Conservation (phyloP, 805 yeast genomes). For the Kazachstania taianensis region DNA sequence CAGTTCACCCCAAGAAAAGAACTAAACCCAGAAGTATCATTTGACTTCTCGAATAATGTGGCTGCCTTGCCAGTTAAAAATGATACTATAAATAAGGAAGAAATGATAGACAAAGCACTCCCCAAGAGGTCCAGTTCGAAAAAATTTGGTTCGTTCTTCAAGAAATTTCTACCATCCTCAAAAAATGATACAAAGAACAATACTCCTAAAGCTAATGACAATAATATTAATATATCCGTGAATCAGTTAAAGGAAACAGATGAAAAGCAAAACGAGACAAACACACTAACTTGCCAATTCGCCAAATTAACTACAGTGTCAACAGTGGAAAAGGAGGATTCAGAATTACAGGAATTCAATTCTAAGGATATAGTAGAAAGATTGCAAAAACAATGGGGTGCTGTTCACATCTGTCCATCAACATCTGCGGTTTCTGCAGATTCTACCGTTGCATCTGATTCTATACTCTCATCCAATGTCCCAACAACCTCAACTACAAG, state of each 20-base stretch:
- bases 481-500: not conserved
- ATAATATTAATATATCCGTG: no score
- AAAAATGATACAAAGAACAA: not conserved
- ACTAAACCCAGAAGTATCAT: no score
- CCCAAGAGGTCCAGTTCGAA: slow-evolving; percentile 2
- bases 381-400: slow-evolving; percentile 18
- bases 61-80: not conserved
- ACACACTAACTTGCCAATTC: not conserved
- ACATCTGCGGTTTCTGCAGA: not conserved
- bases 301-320: not conserved
- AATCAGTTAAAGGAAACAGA: no score
- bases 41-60: not conserved
- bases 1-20: slow-evolving; percentile 25
- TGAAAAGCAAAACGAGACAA: not conserved
- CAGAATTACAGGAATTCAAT: not conserved
- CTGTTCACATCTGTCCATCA: slow-evolving; percentile 9
- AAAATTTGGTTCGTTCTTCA: slow-evolving; percentile 4
- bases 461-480: slow-evolving; percentile 1
- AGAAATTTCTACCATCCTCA: slow-evolving; percentile 1
- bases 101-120: no score
- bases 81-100: not conserved
- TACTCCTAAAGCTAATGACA: not conserved
- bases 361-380: slow-evolving; percentile 5
- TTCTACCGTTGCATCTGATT: slow-evolving; percentile 1
- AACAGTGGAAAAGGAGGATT: not conserved